These are phyloP conservation scores for Botrytis byssoidea DNA, from an alignment of 2,329 filamentous ascomycete species.

Conservation along the genomic window DNA sequence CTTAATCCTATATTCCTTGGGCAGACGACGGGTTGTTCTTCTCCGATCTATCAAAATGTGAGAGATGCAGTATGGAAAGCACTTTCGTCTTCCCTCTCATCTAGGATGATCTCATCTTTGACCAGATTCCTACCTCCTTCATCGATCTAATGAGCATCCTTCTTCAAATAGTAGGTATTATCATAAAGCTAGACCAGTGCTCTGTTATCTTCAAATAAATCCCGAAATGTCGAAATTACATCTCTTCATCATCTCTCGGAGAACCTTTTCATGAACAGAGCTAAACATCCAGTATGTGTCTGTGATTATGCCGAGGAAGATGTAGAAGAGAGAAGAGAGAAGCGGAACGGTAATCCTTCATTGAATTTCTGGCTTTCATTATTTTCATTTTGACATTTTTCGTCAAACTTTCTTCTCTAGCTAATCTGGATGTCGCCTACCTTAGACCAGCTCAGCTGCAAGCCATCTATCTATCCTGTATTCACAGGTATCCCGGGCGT, in stretches of 20 bases:
- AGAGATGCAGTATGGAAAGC: background rate
- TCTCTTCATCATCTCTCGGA: background rate
- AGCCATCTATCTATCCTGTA: background rate
- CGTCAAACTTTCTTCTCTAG: background rate
- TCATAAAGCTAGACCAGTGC: background rate
- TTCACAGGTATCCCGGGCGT: background rate
- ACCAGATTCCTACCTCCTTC: background rate
- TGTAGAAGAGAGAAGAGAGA: background rate
- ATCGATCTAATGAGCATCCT: background rate
- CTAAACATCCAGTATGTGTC: background rate
- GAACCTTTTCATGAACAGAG: background rate
- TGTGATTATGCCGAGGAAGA: background rate
- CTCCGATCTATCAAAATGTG: background rate
- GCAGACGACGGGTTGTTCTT: background rate
- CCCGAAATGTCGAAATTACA: background rate
- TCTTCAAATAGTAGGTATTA: background rate
- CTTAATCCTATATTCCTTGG: no score
- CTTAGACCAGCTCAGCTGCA: no score
- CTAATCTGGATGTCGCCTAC: background rate
- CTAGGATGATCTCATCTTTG: background rate
- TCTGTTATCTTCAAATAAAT: background rate
- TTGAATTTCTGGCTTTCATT: background rate
- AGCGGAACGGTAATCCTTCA: background rate
- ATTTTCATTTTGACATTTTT: background rate
- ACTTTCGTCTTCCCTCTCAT: background rate